Percentiles rank a stretch among this genome's conserved stretches.
Conservation (phyloP, 805 yeast species). For the Schwanniomyces pseudopolymorphus region DNA sequence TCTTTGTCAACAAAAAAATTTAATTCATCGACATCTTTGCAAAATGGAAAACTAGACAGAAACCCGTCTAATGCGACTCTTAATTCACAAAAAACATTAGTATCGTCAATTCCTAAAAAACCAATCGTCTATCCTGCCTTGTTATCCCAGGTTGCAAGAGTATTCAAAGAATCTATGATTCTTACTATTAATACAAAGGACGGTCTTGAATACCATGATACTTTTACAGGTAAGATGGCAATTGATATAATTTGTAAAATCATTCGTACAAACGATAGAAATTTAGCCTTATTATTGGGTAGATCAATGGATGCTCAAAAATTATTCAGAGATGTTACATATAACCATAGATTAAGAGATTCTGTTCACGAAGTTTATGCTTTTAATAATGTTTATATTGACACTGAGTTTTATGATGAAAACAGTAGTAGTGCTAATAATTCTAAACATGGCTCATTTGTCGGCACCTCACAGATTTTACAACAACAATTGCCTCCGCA, state of each 20-base stretch:
- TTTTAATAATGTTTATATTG: conserved; percentile 58
- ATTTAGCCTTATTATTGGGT: conserved; percentile 83
- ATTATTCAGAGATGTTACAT: conserved; percentile 91
- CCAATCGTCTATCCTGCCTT: conserved; percentile 89
- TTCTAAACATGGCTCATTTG: conserved; percentile 32
- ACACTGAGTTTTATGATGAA: conserved; percentile 41
- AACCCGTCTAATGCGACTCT: conserved; percentile 26
- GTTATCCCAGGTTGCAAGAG: conserved; percentile 78
- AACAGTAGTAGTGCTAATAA: conserved; percentile 21
- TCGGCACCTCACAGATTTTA: conserved; percentile 11
- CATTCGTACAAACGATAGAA: conserved; percentile 86
- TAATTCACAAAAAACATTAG: conserved; percentile 42
- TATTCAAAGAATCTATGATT: conserved; percentile 67
- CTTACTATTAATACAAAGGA: conserved; percentile 82
- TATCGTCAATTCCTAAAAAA: conserved; percentile 46
- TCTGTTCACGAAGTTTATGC: conserved; percentile 85
- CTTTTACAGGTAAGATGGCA: conserved; percentile 92
- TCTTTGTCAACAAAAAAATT: conserved; percentile 42
- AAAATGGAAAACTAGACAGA: conserved; percentile 26
- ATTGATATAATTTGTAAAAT: conserved; percentile 87
- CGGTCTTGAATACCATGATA: conserved; percentile 87
- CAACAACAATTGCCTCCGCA: conserved; percentile 19
- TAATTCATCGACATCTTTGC: conserved; percentile 31
- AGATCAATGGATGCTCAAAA: conserved; percentile 93
- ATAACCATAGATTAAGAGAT: conserved; percentile 90